Conservation (phyloP, 2,329 filamentous ascomycete genomes). For the Paraphoma sp. region DNA sequence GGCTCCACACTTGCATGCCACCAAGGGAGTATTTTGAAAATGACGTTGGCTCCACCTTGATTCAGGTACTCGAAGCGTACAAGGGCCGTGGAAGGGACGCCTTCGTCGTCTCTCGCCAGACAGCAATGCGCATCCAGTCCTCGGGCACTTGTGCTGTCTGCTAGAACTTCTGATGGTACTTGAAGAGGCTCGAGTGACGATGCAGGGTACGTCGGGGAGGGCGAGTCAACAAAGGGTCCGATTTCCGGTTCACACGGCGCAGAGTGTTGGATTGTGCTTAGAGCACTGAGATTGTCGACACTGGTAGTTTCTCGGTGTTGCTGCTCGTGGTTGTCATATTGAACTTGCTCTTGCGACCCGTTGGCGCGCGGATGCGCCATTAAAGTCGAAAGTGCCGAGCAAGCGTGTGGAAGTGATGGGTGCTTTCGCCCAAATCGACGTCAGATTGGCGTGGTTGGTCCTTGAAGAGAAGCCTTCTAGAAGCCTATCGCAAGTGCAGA, state of each 20-base stretch:
- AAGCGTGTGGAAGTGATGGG: too few species aligned
- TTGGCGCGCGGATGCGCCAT: too few species aligned
- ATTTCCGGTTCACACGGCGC: not conserved
- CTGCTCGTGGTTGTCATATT: too few species aligned
- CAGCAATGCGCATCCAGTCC: conserved; percentile 18
- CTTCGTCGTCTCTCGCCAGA: conserved; percentile 5
- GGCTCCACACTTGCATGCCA: not conserved
- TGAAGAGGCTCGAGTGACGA: not conserved
- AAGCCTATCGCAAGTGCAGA: too few species aligned
- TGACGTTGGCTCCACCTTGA: conserved; percentile 44
- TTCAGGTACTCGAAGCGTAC: conserved; percentile 35
- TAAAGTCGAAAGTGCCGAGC: too few species aligned
- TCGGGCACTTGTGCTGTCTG: not conserved
- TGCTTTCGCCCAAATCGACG: too few species aligned
- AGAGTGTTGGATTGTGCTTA: not conserved
- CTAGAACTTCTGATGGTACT: not conserved
- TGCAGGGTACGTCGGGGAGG: not conserved
- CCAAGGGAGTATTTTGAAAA: conserved; percentile 34
- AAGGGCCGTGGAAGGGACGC: conserved; percentile 8
- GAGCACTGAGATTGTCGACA: too few species aligned
- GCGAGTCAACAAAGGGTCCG: not conserved
- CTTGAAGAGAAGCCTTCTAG: too few species aligned
- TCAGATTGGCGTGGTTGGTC: too few species aligned
- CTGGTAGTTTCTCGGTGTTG: too few species aligned
- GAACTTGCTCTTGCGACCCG: too few species aligned